Evolutionary conservation across 2,329 filamentous ascomycete species (phyloP), one percentile per base, ranked within the genome.

Genomic region (Chaetomium sp.): DNA sequence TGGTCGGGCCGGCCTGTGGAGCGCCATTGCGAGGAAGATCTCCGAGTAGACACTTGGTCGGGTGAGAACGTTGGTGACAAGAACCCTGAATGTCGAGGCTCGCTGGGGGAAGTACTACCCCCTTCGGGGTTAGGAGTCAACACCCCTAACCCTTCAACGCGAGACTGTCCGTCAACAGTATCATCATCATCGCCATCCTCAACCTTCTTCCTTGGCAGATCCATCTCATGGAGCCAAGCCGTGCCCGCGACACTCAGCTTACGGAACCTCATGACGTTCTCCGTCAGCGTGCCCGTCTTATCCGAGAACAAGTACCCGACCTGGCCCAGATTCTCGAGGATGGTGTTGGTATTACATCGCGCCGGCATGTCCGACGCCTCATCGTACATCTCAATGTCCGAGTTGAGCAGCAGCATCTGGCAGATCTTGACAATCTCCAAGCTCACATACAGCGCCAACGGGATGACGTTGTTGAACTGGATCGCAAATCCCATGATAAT

Each of bases 381-480:
- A 59, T 95, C 89, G 69, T 92, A 95, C 89, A 95, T 94, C 63
- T 92, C 89, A 43, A 88, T 78, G 64, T 95, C 90, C 3, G 55
- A 57, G 56, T 88, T 75, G 55, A 95, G 77, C 58, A 91, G 77
- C 76, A 91, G 86, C 65, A 83, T 72, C 69, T 86, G 84, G 1
- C 81, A 88, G 6, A 96, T 76, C 71, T 96, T 97, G 72, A 96
- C 86, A 57, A 96, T 95, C 70, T 97, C 91, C 69, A 97, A 79
- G 70, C 88, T 94, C 64, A 97, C 89, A 62, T 96, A 96, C 0
- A 97, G 79, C 0, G 90, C 95, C n/a, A 96, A 77, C 0, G 91
- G 91, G 60, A 96, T 95, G 72, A 96, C 81, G 2, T 91, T 95
- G 69, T 96, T 96, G 74, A 95, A 95, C 81, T 95, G 92, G 72